Evolutionary conservation across 2,329 filamentous ascomycete genomes (phyloP).

Genomic region (Tolypocladium ovalisporum): DNA sequence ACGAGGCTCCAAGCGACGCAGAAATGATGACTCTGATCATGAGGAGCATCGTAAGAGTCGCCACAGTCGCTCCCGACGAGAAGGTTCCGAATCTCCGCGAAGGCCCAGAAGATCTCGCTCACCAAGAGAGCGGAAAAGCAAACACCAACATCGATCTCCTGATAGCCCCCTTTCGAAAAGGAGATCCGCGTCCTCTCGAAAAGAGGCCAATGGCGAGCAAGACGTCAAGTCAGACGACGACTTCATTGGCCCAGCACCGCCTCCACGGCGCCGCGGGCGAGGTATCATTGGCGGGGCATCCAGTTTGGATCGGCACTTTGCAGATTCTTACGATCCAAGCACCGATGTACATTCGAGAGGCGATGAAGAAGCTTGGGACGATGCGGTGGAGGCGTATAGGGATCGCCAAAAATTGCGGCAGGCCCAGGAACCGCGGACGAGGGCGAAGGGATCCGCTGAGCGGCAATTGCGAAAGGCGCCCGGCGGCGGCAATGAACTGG

Average conservation of each 20-base stretch:
- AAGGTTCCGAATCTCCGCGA: slow-evolving; percentile 11
- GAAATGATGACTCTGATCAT: background rate
- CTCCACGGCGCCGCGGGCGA: slow-evolving; percentile 49
- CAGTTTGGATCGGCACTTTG: slow-evolving; percentile 74
- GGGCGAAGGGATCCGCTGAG: slow-evolving; percentile 68
- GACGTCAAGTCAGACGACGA: slow-evolving; percentile 54
- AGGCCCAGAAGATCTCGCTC: slow-evolving; percentile 19
- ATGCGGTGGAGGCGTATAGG: slow-evolving; percentile 64
- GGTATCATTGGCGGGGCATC: slow-evolving; percentile 51
- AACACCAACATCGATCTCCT: slow-evolving; percentile 21
- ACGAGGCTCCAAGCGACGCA: slow-evolving; percentile 4
- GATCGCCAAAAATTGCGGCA: slow-evolving; percentile 72
- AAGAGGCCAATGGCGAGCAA: background rate
- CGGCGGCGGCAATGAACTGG: slow-evolving; percentile 45
- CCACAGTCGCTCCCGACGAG: background rate
- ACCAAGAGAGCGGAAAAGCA: slow-evolving; percentile 16
- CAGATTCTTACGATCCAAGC: slow-evolving; percentile 48
- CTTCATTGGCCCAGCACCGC: slow-evolving; percentile 64
- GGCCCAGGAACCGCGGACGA: slow-evolving; percentile 64
- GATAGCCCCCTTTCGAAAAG: background rate
- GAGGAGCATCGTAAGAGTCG: background rate
- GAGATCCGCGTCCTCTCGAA: background rate
- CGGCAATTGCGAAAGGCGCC: slow-evolving; percentile 54
- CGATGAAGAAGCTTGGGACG: slow-evolving; percentile 59
- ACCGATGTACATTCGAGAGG: slow-evolving; percentile 41